phyloP scores from a whole-genome alignment of 2,329 filamentous ascomycete species.

The Phyllosticta citribraziliensis region DNA sequence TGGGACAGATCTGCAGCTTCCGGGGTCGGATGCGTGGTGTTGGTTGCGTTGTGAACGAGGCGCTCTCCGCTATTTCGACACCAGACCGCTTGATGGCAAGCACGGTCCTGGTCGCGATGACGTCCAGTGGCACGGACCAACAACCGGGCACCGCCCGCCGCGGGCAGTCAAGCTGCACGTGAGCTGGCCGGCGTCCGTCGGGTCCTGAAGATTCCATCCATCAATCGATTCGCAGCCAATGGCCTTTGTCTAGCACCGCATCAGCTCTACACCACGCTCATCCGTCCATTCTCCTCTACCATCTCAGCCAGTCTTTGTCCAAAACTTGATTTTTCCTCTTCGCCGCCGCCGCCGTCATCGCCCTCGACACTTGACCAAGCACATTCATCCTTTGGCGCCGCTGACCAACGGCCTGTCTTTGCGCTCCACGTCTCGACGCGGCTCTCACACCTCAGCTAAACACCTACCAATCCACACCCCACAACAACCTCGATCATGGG shows the following conservation, averaged over 20 bases:
- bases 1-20: not conserved
- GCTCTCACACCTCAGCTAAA: not conserved
- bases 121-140: not conserved
- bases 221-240: constrained; percentile 5
- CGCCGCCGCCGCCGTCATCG: not conserved
- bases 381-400: not conserved
- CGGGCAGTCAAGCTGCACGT: not conserved
- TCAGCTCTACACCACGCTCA: not conserved
- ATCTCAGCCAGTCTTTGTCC: not conserved
- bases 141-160: not conserved
- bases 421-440: not conserved
- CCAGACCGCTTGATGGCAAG: not conserved
- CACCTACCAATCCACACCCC: not conserved
- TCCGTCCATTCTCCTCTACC: not conserved
- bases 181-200: not conserved
- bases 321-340: not conserved
- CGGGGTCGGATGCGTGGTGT: not conserved
- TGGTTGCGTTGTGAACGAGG: not conserved
- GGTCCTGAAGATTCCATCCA: not conserved
- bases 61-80: not conserved
- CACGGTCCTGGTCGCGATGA: not conserved
- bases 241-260: not conserved
- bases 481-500: constrained; percentile 28
- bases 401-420: not conserved
- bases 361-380: not conserved